Conservation (phyloP, 768 basidiomycete genomes). For the Coprinopsis cinerea region DNA sequence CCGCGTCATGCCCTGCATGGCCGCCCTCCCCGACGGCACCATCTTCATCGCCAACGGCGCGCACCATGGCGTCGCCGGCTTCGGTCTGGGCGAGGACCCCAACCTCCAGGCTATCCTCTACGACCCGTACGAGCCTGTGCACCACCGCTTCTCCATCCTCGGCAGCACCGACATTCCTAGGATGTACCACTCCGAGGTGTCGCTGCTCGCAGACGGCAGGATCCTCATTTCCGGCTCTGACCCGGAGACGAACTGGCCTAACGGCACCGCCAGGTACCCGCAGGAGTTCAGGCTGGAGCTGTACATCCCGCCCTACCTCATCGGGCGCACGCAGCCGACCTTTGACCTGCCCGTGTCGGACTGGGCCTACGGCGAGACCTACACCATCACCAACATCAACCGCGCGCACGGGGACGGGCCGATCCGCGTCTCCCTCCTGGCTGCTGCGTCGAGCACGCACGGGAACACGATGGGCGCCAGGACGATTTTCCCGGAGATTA, state of each 20-base stretch:
- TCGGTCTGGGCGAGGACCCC: constrained; percentile 61
- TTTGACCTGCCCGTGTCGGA: constrained; percentile 56
- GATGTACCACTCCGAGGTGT: constrained; percentile 73
- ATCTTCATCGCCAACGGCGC: constrained; percentile 75
- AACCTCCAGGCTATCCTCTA: constrained; percentile 64
- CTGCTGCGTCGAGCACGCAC: constrained; percentile 13
- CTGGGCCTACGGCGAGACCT: constrained; percentile 54
- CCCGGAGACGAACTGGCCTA: constrained; percentile 44
- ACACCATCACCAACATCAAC: constrained; percentile 44
- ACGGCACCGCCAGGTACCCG: constrained; percentile 45
- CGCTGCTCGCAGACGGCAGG: constrained; percentile 68
- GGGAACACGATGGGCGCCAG: constrained; percentile 69
- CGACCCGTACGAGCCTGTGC: constrained; percentile 54
- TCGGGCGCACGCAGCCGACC: constrained; percentile 53
- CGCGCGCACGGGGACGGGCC: constrained; percentile 37
- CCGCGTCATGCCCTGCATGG: constrained; percentile 76
- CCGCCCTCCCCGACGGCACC: constrained; percentile 67
- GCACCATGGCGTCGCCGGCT: constrained; percentile 63
- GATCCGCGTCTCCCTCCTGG: constrained; percentile 60
- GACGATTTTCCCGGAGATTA: constrained; percentile 68
- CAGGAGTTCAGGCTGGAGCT: constrained; percentile 75
- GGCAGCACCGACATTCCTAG: constrained; percentile 66
- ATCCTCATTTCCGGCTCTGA: constrained; percentile 75
- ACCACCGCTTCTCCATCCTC: constrained; percentile 61
- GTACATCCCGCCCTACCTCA: constrained; percentile 86